Percentiles rank a stretch among this genome's conserved stretches.
Conservation (phyloP, 192 early-diverging fungal genomes). For the Phlyctochytrium bullatum region DNA sequence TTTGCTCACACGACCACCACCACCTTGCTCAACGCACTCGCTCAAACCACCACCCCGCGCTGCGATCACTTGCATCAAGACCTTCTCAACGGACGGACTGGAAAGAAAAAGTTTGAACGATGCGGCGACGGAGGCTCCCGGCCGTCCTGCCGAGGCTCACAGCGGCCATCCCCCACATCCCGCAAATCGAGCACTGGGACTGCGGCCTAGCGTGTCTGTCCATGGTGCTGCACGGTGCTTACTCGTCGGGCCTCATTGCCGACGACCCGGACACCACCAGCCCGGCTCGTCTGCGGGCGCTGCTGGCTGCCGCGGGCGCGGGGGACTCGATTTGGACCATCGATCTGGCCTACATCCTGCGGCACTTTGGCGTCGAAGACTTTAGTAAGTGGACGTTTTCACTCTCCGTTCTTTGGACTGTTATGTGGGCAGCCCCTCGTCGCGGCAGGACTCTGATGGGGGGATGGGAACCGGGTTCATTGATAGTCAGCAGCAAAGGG, state of each 20-base stretch:
- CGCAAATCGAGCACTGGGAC: constrained; percentile 62
- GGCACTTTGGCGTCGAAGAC: constrained; percentile 67
- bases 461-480: no score
- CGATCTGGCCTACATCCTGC: constrained; percentile 77
- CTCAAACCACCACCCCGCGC: no score
- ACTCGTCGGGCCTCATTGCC: constrained; percentile 49
- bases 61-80: no score
- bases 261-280: constrained; percentile 30
- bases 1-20: no score
- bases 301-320: constrained; percentile 20
- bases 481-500: no score
- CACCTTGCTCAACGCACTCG: no score
- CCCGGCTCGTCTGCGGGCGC: constrained; percentile 52
- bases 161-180: not conserved
- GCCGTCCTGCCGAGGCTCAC: not conserved
- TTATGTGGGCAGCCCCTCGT: not conserved
- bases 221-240: constrained; percentile 69
- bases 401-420: no score
- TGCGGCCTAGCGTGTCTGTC: constrained; percentile 83
- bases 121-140: no score
- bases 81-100: no score
- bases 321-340: constrained; percentile 79
- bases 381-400: constrained; percentile 56
- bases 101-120: no score
- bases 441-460: no score